Conservation (phyloP, 2,329 filamentous ascomycete genomes). For the Aureobasidium zeae region DNA sequence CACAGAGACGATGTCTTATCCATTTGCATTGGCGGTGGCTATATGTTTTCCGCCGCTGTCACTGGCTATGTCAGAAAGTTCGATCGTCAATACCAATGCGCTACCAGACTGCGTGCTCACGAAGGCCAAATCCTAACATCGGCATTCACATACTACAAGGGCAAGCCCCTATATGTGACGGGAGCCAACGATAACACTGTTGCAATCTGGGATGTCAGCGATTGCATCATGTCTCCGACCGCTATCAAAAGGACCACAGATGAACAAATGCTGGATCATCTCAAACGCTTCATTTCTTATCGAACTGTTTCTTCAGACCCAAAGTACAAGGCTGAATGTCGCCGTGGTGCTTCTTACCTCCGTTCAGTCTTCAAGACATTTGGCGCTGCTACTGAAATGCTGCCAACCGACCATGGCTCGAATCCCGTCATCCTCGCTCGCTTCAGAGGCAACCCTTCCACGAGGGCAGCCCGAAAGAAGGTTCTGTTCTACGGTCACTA, state of each 20-base stretch:
- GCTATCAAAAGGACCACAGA: constrained; percentile 47
- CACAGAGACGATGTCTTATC: constrained; percentile 77
- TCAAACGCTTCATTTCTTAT: constrained; percentile 81
- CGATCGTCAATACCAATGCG: constrained; percentile 74
- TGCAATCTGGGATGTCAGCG: constrained; percentile 72
- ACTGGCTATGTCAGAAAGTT: constrained; percentile 74
- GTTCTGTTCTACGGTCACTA: constrained; percentile 98
- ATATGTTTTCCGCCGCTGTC: constrained; percentile 81
- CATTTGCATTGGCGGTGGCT: constrained; percentile 74
- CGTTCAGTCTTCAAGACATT: constrained; percentile 86
- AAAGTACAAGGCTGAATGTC: constrained; percentile 83
- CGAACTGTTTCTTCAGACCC: constrained; percentile 83
- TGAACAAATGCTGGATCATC: constrained; percentile 52
- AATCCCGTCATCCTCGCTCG: constrained; percentile 92
- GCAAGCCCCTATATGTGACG: constrained; percentile 78
- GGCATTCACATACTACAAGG: constrained; percentile 59
- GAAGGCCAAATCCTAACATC: constrained; percentile 81
- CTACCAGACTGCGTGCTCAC: constrained; percentile 73
- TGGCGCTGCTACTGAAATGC: constrained; percentile 78
- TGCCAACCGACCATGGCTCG: constrained; percentile 67
- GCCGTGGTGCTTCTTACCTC: constrained; percentile 82
- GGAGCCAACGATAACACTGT: constrained; percentile 88
- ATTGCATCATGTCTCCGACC: constrained; percentile 41
- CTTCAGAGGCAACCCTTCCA: constrained; percentile 66
- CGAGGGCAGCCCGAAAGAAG: constrained; percentile 61